Percentiles rank a stretch among this genome's conserved stretches.
Evolutionary conservation across 176 grass and related monocot species (phyloP).

Genomic region (Luzula sylvatica): DNA sequence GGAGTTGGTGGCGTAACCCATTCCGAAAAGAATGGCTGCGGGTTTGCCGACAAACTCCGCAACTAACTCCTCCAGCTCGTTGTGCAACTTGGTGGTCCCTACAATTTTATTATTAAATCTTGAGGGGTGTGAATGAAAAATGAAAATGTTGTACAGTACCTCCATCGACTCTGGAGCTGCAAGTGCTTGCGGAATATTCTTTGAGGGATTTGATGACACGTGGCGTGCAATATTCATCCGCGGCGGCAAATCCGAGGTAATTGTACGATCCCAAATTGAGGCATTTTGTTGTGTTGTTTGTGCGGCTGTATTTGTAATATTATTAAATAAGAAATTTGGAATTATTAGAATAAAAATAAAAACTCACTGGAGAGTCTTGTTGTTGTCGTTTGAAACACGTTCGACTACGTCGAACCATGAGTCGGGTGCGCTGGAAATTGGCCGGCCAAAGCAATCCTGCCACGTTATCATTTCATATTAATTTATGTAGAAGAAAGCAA

Average conservation of each 20-base stretch:
- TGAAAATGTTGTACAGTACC: too few species aligned
- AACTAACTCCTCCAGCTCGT: slow-evolving; percentile 49
- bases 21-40: slow-evolving; percentile 61
- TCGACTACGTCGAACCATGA: slow-evolving; percentile 85
- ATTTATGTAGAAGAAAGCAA: background rate
- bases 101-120: background rate
- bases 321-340: background rate
- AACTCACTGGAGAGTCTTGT: slow-evolving; percentile 66
- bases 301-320: slow-evolving; percentile 28
- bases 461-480: background rate
- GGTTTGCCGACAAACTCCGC: slow-evolving; percentile 74
- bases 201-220: slow-evolving; percentile 63
- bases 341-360: background rate
- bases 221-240: slow-evolving; percentile 86
- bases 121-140: too few species aligned
- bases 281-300: slow-evolving; percentile 57
- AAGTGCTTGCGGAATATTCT: slow-evolving; percentile 68
- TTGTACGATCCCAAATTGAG: slow-evolving; percentile 82
- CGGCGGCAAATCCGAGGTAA: slow-evolving; percentile 84
- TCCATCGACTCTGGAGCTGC: slow-evolving; percentile 56
- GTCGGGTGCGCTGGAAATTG: slow-evolving; percentile 76
- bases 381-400: slow-evolving; percentile 63
- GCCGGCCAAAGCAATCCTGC: slow-evolving; percentile 75
- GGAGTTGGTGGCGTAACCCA: slow-evolving; percentile 85
- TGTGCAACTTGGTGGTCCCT: slow-evolving; percentile 67